These are phyloP conservation scores for Fusarium aywerte DNA, from an alignment of 2,329 filamentous ascomycete species.

Conservation along the genomic window DNA sequence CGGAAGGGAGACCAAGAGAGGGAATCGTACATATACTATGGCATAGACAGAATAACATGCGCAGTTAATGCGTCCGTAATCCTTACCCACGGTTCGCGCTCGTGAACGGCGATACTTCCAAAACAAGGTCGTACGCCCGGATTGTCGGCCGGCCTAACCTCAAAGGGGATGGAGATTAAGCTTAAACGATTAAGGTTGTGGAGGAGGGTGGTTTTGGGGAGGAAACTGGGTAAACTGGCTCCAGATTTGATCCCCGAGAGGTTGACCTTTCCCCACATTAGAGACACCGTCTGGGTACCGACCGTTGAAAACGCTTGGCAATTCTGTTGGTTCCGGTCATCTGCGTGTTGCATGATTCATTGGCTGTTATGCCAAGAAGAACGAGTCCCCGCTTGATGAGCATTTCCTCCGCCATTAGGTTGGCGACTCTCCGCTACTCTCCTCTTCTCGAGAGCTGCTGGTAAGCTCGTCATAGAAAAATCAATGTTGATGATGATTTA, in stretches of 20 bases:
- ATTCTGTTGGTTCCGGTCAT: background rate
- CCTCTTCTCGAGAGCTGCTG: background rate
- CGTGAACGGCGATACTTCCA: slow-evolving; percentile 22
- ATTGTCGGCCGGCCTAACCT: background rate
- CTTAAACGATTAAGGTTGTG: slow-evolving; percentile 32
- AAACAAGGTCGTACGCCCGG: slow-evolving; percentile 12
- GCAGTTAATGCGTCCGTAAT: background rate
- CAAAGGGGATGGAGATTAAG: slow-evolving; percentile 32
- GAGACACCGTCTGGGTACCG: background rate
- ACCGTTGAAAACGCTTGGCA: background rate
- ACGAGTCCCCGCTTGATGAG: slow-evolving; percentile 1
- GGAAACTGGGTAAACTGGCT: background rate
- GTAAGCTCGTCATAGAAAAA: too few species aligned
- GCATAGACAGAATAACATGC: background rate
- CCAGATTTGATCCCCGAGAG: background rate
- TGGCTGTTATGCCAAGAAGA: background rate
- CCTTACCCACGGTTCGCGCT: background rate
- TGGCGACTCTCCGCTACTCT: background rate
- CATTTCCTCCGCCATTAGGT: background rate
- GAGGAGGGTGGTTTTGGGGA: slow-evolving; percentile 8
- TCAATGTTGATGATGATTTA: background rate
- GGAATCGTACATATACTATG: background rate
- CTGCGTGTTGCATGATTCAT: background rate
- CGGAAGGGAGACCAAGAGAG: background rate
- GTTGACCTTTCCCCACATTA: slow-evolving; percentile 12